These are phyloP conservation scores for Begonia masoniana DNA, from an alignment of 306 rosid species.

Conservation along the genomic window DNA sequence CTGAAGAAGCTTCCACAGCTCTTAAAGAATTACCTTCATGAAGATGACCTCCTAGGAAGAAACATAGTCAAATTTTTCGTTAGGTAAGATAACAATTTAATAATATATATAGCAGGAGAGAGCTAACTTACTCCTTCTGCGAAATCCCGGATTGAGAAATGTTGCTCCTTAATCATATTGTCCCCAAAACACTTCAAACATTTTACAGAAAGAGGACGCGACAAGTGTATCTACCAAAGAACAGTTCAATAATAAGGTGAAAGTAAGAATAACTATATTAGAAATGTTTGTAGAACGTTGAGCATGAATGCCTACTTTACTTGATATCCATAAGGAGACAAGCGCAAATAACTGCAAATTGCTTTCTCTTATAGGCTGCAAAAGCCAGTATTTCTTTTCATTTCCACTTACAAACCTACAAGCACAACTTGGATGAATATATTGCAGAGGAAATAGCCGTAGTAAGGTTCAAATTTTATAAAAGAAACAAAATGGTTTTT, in stretches of 20 bases:
- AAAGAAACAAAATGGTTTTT: neutral
- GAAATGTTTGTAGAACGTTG: neutral
- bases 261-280: neutral
- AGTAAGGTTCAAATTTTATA: neutral
- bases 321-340: slow-evolving; percentile 76
- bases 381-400: slow-evolving; percentile 35
- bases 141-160: slow-evolving; percentile 55
- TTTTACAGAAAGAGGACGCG: slow-evolving; percentile 34
- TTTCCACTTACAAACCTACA: slow-evolving; percentile 18
- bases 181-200: slow-evolving; percentile 53
- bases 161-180: slow-evolving; percentile 54
- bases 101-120: neutral
- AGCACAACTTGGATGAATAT: neutral
- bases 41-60: slow-evolving; percentile 53
- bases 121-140: slow-evolving; percentile 48
- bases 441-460: neutral
- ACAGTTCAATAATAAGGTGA: neutral
- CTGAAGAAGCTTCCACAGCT: slow-evolving; percentile 9
- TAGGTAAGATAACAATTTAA: neutral
- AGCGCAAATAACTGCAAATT: slow-evolving; percentile 67
- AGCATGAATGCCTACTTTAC: slow-evolving; percentile 40
- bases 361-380: slow-evolving; percentile 55
- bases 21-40: slow-evolving; percentile 49
- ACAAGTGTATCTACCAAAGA: slow-evolving; percentile 45
- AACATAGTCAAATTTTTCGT: slow-evolving; percentile 7